Evolutionary conservation across 2,329 filamentous ascomycete genomes (phyloP).

Genomic region (Leptodontidium sp.): DNA sequence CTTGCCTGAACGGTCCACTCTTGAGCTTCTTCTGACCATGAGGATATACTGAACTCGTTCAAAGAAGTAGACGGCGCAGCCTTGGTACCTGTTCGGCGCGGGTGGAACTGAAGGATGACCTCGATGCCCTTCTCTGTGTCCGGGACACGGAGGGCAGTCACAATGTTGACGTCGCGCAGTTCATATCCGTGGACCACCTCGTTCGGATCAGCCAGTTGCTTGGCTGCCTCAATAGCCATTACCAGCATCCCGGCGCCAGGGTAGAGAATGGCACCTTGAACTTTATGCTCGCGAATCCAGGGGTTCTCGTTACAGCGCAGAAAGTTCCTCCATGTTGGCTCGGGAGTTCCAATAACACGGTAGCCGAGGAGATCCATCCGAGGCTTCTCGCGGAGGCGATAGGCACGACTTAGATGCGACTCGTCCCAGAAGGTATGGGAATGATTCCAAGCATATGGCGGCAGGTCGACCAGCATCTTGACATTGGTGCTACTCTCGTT

Average conservation of each 20-base stretch:
- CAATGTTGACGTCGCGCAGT: constrained; percentile 55
- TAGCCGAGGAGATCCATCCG: constrained; percentile 50
- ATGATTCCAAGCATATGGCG: constrained; percentile 63
- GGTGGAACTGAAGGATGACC: constrained; percentile 18
- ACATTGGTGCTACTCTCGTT: not conserved
- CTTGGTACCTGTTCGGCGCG: not conserved
- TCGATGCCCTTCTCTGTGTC: constrained; percentile 54
- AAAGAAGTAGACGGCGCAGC: constrained; percentile 10
- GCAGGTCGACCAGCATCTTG: constrained; percentile 52
- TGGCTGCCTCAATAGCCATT: constrained; percentile 45
- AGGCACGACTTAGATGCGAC: constrained; percentile 54
- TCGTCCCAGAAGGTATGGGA: constrained; percentile 60
- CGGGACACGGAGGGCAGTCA: constrained; percentile 55
- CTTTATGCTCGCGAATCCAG: constrained; percentile 46
- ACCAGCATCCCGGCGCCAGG: constrained; percentile 45
- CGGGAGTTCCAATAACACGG: constrained; percentile 28
- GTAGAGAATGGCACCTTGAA: constrained; percentile 40
- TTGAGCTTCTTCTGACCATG: constrained; percentile 7
- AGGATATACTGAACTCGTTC: constrained; percentile 16
- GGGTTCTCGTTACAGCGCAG: constrained; percentile 39
- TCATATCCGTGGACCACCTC: constrained; percentile 49
- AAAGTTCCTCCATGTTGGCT: constrained; percentile 45
- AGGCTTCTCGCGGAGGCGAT: constrained; percentile 54
- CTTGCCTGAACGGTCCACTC: constrained; percentile 1
- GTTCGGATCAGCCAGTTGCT: constrained; percentile 17